A percentile compares a stretch with the other conserved stretches of the same genome.
phyloP scores from a whole-genome alignment of 2,329 filamentous ascomycete genomes.

The Hypoxylon sp. region DNA sequence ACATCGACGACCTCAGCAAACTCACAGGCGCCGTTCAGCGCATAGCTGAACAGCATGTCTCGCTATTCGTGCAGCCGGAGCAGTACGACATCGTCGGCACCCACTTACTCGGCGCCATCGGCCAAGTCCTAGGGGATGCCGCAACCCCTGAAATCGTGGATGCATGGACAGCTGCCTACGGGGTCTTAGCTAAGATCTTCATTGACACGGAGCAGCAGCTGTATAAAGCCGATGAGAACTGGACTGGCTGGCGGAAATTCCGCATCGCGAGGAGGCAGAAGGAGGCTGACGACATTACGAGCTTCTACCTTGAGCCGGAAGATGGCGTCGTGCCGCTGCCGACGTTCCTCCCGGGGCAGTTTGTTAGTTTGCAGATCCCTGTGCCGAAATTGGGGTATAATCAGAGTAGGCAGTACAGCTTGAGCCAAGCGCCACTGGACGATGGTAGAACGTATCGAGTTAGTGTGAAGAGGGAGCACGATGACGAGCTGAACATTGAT shows the following conservation, averaged over 20 bases:
- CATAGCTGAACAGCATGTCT: background rate
- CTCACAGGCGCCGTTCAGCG: background rate
- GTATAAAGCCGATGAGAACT: background rate
- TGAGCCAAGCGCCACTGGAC: background rate
- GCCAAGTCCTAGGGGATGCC: background rate
- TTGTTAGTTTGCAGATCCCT: background rate
- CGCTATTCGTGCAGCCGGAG: background rate
- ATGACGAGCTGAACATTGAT: background rate
- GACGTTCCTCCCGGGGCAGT: background rate
- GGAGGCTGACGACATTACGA: background rate
- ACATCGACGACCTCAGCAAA: background rate
- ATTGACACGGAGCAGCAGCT: background rate
- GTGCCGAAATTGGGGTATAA: background rate
- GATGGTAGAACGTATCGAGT: background rate
- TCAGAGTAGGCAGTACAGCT: background rate
- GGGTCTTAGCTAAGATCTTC: background rate
- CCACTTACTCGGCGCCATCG: background rate
- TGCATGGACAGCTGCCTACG: background rate
- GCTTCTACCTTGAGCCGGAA: background rate
- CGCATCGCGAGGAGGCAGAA: background rate
- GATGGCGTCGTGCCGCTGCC: background rate
- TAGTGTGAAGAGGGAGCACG: background rate
- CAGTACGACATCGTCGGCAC: background rate
- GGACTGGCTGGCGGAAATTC: background rate
- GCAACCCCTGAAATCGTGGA: background rate